Conservation (phyloP, 257 asterid genomes). For the Solanum clarkiae region DNA sequence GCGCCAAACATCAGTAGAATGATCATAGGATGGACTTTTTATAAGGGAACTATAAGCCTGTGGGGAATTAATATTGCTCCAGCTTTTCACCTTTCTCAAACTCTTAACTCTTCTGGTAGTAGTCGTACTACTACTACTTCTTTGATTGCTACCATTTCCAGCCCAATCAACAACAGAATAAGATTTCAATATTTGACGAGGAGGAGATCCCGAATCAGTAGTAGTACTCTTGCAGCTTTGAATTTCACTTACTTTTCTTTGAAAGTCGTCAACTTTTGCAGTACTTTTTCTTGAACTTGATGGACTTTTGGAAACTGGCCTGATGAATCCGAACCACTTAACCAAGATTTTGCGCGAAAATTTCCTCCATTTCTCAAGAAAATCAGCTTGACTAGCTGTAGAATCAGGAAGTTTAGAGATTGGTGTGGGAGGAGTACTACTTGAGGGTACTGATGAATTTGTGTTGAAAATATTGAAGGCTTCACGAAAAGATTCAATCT, state of each 20-base stretch:
- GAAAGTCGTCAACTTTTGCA: slow-evolving; percentile 32
- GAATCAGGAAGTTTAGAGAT: background rate
- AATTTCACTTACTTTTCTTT: slow-evolving; percentile 31
- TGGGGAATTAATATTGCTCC: slow-evolving; percentile 15
- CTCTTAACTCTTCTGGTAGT: background rate
- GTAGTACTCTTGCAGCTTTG: slow-evolving; percentile 10
- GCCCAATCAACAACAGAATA: slow-evolving; percentile 16
- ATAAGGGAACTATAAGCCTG: slow-evolving; percentile 14
- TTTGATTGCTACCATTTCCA: background rate
- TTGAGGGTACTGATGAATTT: background rate
- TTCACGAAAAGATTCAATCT: background rate
- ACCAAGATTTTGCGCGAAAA: slow-evolving; percentile 10
- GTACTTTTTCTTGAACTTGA: slow-evolving; percentile 21
- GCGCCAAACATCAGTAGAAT: slow-evolving; percentile 10
- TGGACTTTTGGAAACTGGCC: slow-evolving; percentile 10
- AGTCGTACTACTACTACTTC: background rate
- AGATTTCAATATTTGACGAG: slow-evolving; percentile 11
- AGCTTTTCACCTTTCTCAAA: slow-evolving; percentile 19
- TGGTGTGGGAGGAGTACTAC: slow-evolving; percentile 25
- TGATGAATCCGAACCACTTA: slow-evolving; percentile 23
- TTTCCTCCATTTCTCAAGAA: slow-evolving; percentile 19
- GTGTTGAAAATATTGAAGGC: background rate
- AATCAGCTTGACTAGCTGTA: background rate
- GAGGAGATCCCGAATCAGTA: slow-evolving; percentile 14
- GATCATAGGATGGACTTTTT: slow-evolving; percentile 8